Percentiles rank a stretch among this genome's conserved stretches.
Evolutionary conservation across 1,284 basidiomycete genomes (phyloP).

Genomic region (Ustilago curta): DNA sequence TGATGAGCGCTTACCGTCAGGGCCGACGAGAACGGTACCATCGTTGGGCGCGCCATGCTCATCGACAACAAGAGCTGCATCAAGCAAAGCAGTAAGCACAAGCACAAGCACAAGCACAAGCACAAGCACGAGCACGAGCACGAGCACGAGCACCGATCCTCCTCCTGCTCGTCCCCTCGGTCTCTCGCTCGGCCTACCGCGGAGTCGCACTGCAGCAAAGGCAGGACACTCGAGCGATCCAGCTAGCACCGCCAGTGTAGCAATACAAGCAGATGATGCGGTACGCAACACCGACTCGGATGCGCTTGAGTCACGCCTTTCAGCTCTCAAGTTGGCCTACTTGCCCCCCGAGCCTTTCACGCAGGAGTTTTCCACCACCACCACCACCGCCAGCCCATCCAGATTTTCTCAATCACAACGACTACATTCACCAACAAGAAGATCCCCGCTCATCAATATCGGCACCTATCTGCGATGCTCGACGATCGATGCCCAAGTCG

Average conservation of each 20-base stretch:
- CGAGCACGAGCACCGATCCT: conserved; percentile 4
- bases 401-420: conserved; percentile 6
- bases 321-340: conserved; percentile 54
- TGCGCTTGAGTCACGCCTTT: conserved; percentile 81
- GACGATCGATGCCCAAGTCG: conserved; percentile 83
- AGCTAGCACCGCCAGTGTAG: not conserved
- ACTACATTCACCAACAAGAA: conserved; percentile 71
- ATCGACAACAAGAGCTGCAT: not conserved
- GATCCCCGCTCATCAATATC: conserved; percentile 88
- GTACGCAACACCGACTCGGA: conserved; percentile 80
- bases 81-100: not conserved
- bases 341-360: conserved; percentile 45
- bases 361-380: conserved; percentile 30
- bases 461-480: conserved; percentile 89
- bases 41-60: conserved; percentile 5
- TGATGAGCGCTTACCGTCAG: not conserved
- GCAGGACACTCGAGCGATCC: not conserved
- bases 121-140: too few species aligned
- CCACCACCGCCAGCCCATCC: not conserved
- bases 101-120: conserved; percentile 1
- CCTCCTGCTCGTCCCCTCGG: conserved; percentile 13
- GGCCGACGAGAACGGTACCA: not conserved
- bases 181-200: conserved; percentile 35
- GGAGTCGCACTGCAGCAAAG: conserved; percentile 8
- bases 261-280: conserved; percentile 73